phyloP scores from a whole-genome alignment of 2,329 filamentous ascomycete species.

The Aspergillus thermomutatus region DNA sequence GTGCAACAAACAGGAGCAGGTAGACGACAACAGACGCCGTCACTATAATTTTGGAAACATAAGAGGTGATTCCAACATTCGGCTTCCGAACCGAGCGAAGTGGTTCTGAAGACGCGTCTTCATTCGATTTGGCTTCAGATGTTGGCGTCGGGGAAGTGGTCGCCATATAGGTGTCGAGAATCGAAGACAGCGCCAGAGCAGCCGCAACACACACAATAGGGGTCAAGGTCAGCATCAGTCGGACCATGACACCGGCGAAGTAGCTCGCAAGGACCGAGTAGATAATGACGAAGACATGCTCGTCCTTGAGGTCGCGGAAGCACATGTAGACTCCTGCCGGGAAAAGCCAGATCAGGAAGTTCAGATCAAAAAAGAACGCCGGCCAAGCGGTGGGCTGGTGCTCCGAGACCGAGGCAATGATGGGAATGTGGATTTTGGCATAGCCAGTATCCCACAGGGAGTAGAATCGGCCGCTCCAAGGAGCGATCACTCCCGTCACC shows the following conservation, averaged over 20 bases:
- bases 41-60: slow-evolving; percentile 74
- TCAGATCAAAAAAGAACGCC: slow-evolving; percentile 98
- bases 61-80: slow-evolving; percentile 77
- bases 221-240: slow-evolving; percentile 95
- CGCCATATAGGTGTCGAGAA: slow-evolving; percentile 82
- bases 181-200: slow-evolving; percentile 79
- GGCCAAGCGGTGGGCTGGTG: slow-evolving; percentile 99
- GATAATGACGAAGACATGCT: slow-evolving; percentile 97
- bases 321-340: slow-evolving; percentile 97
- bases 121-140: slow-evolving; percentile 41
- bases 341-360: slow-evolving; percentile 98
- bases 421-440: slow-evolving; percentile 98
- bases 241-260: slow-evolving; percentile 99
- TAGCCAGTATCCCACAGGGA: slow-evolving; percentile 98
- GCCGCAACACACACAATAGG: slow-evolving; percentile 94
- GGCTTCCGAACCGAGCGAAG: slow-evolving; percentile 71
- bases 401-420: slow-evolving; percentile 99
- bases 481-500: slow-evolving; percentile 85
- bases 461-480: slow-evolving; percentile 98
- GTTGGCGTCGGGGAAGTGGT: slow-evolving; percentile 57
- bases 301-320: slow-evolving; percentile 88
- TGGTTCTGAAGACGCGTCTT: slow-evolving; percentile 31
- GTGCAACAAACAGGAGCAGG: slow-evolving; percentile 87
- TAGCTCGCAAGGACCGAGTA: slow-evolving; percentile 97
- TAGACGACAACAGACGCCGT: slow-evolving; percentile 71